phyloP scores from a whole-genome alignment of 371 early-diverging fungal genomes.

The Chytridium lagenaria region DNA sequence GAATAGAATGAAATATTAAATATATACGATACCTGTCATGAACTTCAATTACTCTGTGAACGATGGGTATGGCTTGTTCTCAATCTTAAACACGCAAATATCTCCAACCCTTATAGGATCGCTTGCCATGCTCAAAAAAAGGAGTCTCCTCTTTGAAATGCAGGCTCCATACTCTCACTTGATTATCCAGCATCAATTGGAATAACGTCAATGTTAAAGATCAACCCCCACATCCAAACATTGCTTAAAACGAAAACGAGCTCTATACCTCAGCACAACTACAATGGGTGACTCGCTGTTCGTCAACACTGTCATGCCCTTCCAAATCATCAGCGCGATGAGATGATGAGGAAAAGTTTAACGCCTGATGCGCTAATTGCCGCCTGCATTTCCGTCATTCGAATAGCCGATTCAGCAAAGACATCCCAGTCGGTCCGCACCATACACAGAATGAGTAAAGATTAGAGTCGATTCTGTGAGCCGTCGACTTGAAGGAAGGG shows the following conservation, averaged over 20 bases:
- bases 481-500: background rate
- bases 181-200: background rate
- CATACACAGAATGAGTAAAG: background rate
- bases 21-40: constrained; percentile 71
- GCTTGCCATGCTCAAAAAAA: constrained; percentile 80
- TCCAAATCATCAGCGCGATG: constrained; percentile 99
- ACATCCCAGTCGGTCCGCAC: too few relatives aligned
- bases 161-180: constrained; percentile 99
- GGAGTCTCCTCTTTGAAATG: constrained; percentile 97
- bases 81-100: constrained; percentile 95
- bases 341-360: constrained; percentile 83
- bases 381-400: too few relatives aligned
- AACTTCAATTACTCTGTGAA: constrained; percentile 94
- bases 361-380: constrained; percentile 67
- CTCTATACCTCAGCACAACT: constrained; percentile 81
- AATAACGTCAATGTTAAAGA: too few relatives aligned
- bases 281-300: constrained; percentile 98
- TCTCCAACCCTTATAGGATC: constrained; percentile 88
- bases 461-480: background rate
- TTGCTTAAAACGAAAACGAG: background rate
- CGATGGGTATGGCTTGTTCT: constrained; percentile 95
- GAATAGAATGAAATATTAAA: too few relatives aligned
- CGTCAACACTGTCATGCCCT: constrained; percentile 79
- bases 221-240: too few relatives aligned
- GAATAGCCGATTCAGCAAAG: too few relatives aligned